Evolutionary conservation across 163 green algal species (phyloP).

Genomic region (Trebouxia gelatinosa): DNA sequence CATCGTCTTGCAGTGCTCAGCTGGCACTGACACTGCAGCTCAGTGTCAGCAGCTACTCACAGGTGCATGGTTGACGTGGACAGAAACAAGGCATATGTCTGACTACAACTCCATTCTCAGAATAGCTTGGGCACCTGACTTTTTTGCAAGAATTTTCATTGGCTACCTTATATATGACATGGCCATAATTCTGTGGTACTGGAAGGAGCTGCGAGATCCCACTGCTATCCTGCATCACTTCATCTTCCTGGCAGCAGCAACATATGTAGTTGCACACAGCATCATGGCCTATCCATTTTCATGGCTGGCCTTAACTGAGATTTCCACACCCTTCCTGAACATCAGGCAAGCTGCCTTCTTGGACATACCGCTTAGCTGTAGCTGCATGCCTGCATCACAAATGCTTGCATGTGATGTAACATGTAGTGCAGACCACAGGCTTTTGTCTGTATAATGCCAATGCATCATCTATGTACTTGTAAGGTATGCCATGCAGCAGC

Average conservation of each 20-base stretch:
- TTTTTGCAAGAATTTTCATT: conserved; percentile 32
- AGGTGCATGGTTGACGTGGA: conserved; percentile 4
- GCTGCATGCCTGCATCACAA: too few species aligned
- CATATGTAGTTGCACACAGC: conserved; percentile 36
- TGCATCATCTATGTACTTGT: too few species aligned
- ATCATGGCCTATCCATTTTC: conserved; percentile 39
- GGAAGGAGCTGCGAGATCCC: conserved; percentile 28
- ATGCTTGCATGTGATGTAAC: too few species aligned
- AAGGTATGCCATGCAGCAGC: too few species aligned
- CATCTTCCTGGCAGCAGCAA: conserved; percentile 20
- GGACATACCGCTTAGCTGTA: too few species aligned
- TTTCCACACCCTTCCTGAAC: conserved; percentile 40
- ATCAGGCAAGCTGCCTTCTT: conserved; percentile 30
- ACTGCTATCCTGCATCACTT: conserved; percentile 35
- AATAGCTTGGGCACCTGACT: conserved; percentile 26
- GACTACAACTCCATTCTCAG: conserved; percentile 9
- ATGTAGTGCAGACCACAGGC: too few species aligned
- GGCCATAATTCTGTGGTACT: conserved; percentile 22
- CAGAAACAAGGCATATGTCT: neutral
- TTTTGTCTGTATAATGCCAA: too few species aligned
- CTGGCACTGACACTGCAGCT: neutral
- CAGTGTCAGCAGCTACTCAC: neutral
- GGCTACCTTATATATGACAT: conserved; percentile 33
- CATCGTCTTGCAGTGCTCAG: neutral
- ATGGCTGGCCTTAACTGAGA: conserved; percentile 36